Percentiles rank a stretch among this genome's conserved stretches.
Conservation (phyloP, 2,329 filamentous ascomycete genomes). For the Pseudocercospora fijiensis region DNA sequence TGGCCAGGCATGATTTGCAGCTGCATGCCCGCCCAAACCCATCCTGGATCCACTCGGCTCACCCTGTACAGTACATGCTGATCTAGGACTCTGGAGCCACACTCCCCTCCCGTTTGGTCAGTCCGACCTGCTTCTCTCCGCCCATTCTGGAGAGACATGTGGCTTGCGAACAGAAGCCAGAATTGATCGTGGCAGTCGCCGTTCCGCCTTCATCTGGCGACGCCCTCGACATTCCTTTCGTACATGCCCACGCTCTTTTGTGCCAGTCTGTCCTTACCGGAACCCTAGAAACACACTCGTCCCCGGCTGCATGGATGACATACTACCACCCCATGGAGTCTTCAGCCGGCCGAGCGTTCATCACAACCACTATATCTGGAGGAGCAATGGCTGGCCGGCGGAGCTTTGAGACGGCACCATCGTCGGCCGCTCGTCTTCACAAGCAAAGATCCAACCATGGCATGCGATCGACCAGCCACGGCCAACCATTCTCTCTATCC, state of each 20-base stretch:
- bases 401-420: conserved; percentile 23
- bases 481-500: conserved; percentile 18
- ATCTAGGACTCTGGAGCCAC: conserved; percentile 11
- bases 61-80: conserved; percentile 4
- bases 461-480: conserved; percentile 27
- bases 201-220: conserved; percentile 2
- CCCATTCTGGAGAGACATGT: conserved; percentile 13
- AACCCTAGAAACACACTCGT: background rate
- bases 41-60: conserved; percentile 6
- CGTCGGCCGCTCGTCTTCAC: conserved; percentile 21
- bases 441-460: conserved; percentile 29
- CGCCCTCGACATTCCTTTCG: conserved; percentile 10
- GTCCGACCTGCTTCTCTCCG: background rate
- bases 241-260: conserved; percentile 5
- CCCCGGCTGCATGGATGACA: conserved; percentile 2
- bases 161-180: conserved; percentile 13
- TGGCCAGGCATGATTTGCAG: conserved; percentile 6
- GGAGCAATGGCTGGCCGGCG: conserved; percentile 19
- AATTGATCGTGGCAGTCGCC: conserved; percentile 6
- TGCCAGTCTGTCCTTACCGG: conserved; percentile 10
- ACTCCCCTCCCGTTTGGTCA: conserved; percentile 6
- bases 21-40: conserved; percentile 4
- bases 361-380: conserved; percentile 5
- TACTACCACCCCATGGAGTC: conserved; percentile 3
- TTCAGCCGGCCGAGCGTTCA: background rate